Evolutionary conservation across 148 eudicot genomes (phyloP), one percentile per base, ranked within the genome.

Genomic region (Chenopodium album): DNA sequence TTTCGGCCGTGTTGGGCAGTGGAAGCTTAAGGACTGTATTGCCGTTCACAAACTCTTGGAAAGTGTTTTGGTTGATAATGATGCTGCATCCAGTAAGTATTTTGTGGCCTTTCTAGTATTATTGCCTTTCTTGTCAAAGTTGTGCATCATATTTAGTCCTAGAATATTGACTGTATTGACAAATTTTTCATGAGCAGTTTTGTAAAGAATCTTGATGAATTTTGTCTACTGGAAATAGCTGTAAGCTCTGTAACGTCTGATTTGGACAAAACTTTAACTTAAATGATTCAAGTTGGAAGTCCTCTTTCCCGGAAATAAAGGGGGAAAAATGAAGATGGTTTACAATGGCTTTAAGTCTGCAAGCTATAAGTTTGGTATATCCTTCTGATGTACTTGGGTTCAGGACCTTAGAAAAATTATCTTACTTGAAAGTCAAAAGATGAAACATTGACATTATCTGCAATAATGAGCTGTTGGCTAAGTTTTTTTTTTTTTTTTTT

Each of bases 21-120:
- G 95, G 98, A 92, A 85, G 67, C 93, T 92, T 22, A 87, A 89
- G 78, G 97, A 92, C 82, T 91, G 94, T 79, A 82, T 91, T 85
- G 89, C 93, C 60, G 92, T 92, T 48, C 97, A 96, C 87, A 94
- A 87, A 81, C 91, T 94, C 65, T 86, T 96, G 75, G 90, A 81
- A 63, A 81, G 77, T 48, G 73, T 80, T 79, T 84, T 92, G 52
- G 75, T 74, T 81, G 98, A 96, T 75, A 88, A 79, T 52, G 94
- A 91, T 82, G 95, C 95, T 79, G 90, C 97, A 76, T 87, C 83
- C 69, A 90, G 99, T 96, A 88, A 87, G 97, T 88, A 34, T 50
- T 74, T 41, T 20, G 23, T 52, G 14, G 32, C 54, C 41, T 73
- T 84, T 71, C 56, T 9, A 1, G 22, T 37, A 1, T 32, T 34